Base-by-base conservation (phyloP, 2,329 filamentous ascomycete species). In the Thelonectria olida region DNA sequence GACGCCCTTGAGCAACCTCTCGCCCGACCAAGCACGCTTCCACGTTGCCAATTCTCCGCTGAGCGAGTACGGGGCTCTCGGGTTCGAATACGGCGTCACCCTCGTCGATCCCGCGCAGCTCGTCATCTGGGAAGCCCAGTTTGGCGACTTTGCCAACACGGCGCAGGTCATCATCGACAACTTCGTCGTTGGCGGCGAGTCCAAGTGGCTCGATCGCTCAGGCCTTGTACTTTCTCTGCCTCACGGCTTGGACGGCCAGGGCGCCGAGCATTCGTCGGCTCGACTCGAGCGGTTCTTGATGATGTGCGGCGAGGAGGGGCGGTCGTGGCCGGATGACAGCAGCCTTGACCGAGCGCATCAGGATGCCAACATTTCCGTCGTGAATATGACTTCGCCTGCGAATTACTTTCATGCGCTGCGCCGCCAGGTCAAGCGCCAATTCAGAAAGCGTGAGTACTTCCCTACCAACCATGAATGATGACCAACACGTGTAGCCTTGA, bases 51-150 rank as follows among this genome's bases (percentile, higher is more conserved):
- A 99, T 85, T 98, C 95, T n/a, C 97, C 95, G 8, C 85, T 89
- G 71, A 87, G 85, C 74, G 83, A 88, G 77, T 86, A 85, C 58
- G 84, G 82, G 70, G 91, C 88, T 60, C 90, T 99, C 62, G 96
- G 96, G 54, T 99, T 99, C 78, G 96, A 98, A 80, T 99, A 99
- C 74, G 96, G 96, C 62, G 97, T 98, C 83, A 98, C 95, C 2
- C 83, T 99, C 58, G 96, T 93, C 22, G 97, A 96, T 28, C 96
- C 96, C 52, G 96, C 97, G 75, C 93, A 95, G 23, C 87, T 98
- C 22, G 94, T 98, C 69, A 96, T 98, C 88, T 98, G 96, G 96
- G 96, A 98, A 81, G 96, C 96, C 27, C 96, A 99, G 80, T 99
- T 99, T 74, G 96, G 96, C 84, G 96, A 98, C 80, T 99, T 99